Conservation (phyloP, 2,329 filamentous ascomycete species). For the Paecilomyces variotii region DNA sequence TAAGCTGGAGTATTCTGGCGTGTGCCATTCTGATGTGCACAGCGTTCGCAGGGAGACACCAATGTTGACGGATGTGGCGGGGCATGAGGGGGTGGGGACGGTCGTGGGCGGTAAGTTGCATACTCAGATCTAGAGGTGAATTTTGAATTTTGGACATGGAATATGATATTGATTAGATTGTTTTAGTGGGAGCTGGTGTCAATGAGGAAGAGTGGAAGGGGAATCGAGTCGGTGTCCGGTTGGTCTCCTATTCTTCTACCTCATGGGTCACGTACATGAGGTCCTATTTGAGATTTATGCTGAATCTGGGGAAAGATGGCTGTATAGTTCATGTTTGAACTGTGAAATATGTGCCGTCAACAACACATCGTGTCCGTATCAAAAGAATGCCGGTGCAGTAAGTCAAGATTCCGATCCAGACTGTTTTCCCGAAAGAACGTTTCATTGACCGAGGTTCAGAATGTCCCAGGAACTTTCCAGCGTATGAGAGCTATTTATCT, state of each 20-base stretch:
- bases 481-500: constrained; percentile 11
- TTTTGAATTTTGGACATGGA: not conserved
- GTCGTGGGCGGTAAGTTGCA: constrained; percentile 27
- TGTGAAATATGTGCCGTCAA: constrained; percentile 32
- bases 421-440: not conserved
- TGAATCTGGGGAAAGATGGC: constrained; percentile 19
- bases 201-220: constrained; percentile 21
- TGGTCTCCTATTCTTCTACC: constrained; percentile 2
- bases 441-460: constrained; percentile 12
- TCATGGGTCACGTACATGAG: not conserved
- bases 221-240: constrained; percentile 25
- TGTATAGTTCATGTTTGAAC: constrained; percentile 29
- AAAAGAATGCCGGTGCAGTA: constrained; percentile 31
- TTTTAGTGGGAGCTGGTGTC: constrained; percentile 19
- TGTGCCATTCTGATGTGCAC: constrained; percentile 42
- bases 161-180: not conserved
- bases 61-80: constrained; percentile 39
- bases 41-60: constrained; percentile 36
- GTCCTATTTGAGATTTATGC: not conserved
- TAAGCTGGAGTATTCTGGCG: constrained; percentile 40
- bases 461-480: constrained; percentile 32
- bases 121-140: not conserved
- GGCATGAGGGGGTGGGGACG: constrained; percentile 40
- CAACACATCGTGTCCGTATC: constrained; percentile 30
- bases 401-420: constrained; percentile 2